These are phyloP conservation scores for Vitis riparia DNA, from an alignment of 164 flowering plant genomes.

Conservation along the genomic window DNA sequence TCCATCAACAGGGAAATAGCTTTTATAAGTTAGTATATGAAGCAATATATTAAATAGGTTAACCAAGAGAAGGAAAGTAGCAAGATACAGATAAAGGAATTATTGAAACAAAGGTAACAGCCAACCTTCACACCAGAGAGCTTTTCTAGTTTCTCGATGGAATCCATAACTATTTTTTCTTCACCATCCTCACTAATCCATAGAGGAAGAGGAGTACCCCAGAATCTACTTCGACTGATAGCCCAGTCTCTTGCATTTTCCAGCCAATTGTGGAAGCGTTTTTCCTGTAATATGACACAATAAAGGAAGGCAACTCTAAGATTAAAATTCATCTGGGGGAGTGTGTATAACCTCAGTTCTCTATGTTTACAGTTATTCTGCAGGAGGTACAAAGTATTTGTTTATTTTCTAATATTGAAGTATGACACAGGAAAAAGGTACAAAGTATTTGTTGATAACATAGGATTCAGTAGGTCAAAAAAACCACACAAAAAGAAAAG, in stretches of 20 bases:
- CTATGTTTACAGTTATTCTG: too few species aligned
- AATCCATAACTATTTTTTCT: conserved; percentile 77
- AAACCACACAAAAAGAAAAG: background rate
- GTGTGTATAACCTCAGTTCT: too few species aligned
- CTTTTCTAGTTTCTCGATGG: conserved; percentile 73
- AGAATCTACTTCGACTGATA: conserved; percentile 92
- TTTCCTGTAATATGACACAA: conserved; percentile 53
- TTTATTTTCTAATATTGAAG: background rate
- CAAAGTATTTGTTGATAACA: background rate
- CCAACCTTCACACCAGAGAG: conserved; percentile 83
- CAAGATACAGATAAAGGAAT: background rate
- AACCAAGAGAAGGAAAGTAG: background rate
- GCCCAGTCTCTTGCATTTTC: conserved; percentile 99
- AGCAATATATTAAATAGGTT: too few species aligned
- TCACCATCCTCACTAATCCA: conserved; percentile 95
- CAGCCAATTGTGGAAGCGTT: conserved; percentile 98
- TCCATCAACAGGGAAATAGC: too few species aligned
- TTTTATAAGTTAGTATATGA: too few species aligned
- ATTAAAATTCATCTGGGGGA: background rate
- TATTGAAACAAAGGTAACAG: background rate
- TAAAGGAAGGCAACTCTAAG: background rate
- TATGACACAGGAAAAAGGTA: background rate
- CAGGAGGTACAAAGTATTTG: background rate
- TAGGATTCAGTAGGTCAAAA: background rate
- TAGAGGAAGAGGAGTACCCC: conserved; percentile 98